These are phyloP conservation scores for Nicotiana otophora DNA, from an alignment of 257 asterid genomes.

Conservation along the genomic window DNA sequence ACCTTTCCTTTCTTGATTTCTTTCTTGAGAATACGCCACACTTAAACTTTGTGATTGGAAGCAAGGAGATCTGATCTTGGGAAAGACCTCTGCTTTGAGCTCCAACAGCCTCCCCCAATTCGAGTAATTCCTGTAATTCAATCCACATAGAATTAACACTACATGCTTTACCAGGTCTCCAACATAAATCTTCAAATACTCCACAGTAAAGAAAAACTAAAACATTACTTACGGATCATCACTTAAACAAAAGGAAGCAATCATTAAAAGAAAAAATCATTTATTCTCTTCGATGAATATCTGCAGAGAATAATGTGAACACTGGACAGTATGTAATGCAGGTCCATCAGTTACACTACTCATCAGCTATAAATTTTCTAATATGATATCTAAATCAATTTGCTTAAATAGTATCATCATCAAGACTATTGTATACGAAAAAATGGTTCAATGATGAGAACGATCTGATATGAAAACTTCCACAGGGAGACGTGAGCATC, in stretches of 20 bases:
- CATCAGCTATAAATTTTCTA: not conserved
- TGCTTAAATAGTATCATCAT: not conserved
- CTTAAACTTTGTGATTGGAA: constrained; percentile 77
- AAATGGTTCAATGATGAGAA: not conserved
- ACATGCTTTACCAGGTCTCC: not conserved
- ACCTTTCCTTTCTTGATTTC: constrained; percentile 62
- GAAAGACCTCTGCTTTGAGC: constrained; percentile 83
- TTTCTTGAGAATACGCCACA: constrained; percentile 79
- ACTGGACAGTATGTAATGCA: not conserved
- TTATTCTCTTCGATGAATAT: not conserved
- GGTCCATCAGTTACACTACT: not conserved
- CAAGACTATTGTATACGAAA: not conserved
- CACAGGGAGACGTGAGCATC: not conserved
- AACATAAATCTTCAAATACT: not conserved
- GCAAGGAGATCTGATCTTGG: constrained; percentile 62
- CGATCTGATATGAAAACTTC: not conserved
- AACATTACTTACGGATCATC: not conserved
- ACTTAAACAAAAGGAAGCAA: not conserved
- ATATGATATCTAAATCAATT: not conserved
- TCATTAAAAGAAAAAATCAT: not conserved
- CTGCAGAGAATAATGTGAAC: not conserved
- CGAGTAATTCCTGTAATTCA: constrained; percentile 69
- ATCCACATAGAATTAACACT: not conserved
- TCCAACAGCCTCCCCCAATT: constrained; percentile 89
- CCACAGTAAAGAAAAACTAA: not conserved